phyloP scores from a whole-genome alignment of 495 filamentous ascomycete species.

The Polyplosphaeria fusca region DNA sequence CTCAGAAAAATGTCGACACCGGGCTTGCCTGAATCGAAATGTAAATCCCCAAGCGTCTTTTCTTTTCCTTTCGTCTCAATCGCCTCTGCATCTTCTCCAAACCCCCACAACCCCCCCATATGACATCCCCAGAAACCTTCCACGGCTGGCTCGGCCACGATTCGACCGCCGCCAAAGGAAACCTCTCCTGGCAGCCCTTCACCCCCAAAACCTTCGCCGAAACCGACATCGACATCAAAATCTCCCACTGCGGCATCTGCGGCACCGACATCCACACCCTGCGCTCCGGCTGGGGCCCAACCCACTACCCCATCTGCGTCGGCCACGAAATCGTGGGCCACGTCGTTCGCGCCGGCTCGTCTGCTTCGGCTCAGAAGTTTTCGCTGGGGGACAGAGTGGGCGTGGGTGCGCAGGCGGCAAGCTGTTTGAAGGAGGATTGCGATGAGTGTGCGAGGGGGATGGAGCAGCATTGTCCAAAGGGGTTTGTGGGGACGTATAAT shows the following conservation, averaged over 20 bases:
- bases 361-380: constrained; percentile 54
- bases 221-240: constrained; percentile 72
- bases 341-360: constrained; percentile 62
- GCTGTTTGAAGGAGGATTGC: constrained; percentile 64
- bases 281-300: constrained; percentile 66
- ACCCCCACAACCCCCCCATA: too few species aligned
- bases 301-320: constrained; percentile 66
- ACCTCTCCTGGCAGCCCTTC: constrained; percentile 69
- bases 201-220: constrained; percentile 63
- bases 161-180: constrained; percentile 56
- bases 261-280: constrained; percentile 76
- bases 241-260: constrained; percentile 84
- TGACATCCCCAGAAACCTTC: constrained; percentile 53
- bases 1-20: background rate
- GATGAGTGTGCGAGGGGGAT: constrained; percentile 60
- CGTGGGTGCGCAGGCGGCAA: constrained; percentile 72
- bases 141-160: constrained; percentile 77
- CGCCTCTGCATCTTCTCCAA: too few species aligned
- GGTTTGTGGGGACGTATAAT: constrained; percentile 66
- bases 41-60: background rate
- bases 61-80: too few species aligned
- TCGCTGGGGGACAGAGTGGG: constrained; percentile 78
- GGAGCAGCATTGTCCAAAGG: constrained; percentile 63
- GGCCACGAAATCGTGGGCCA: constrained; percentile 85
- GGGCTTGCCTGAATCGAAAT: background rate